Evolutionary conservation across 495 filamentous ascomycete species (phyloP).

Genomic region (Apodospora peruviana): DNA sequence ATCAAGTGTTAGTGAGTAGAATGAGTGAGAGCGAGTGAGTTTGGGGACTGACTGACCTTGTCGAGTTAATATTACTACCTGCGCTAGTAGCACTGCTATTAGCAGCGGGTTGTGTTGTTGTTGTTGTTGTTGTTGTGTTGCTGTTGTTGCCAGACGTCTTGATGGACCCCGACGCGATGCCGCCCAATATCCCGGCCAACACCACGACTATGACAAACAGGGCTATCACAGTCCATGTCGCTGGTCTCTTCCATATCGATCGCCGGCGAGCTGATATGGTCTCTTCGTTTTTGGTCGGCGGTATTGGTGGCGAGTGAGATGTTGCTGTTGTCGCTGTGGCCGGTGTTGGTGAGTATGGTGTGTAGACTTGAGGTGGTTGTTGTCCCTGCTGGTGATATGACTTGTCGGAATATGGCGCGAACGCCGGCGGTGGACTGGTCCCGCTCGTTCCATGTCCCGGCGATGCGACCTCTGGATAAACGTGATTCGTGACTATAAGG

Average conservation of each 20-base stretch:
- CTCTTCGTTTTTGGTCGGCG: neutral
- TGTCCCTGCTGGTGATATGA: neutral
- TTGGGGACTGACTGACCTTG: neutral
- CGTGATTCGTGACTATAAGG: neutral
- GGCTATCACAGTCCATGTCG: slow-evolving; percentile 12
- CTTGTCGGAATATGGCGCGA: neutral
- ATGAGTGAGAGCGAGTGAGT: neutral
- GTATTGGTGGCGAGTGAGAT: neutral
- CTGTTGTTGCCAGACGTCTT: slow-evolving; percentile 7
- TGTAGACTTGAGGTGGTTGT: no score
- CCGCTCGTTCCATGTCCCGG: no score
- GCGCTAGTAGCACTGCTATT: neutral
- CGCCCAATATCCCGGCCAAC: slow-evolving; percentile 17
- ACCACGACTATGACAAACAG: slow-evolving; percentile 7
- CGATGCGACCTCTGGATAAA: neutral
- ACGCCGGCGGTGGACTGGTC: neutral
- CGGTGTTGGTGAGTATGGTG: no score
- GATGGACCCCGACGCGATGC: slow-evolving; percentile 11
- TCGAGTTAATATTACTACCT: neutral
- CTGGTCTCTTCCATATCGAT: slow-evolving; percentile 2
- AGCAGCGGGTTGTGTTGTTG: neutral
- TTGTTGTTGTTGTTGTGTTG: no score
- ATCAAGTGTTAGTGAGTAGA: neutral
- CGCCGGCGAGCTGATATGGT: neutral
- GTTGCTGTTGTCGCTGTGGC: neutral